Percentiles rank a stretch among this genome's conserved stretches.
Evolutionary conservation across 2,329 filamentous ascomycete species (phyloP).

Genomic region (Lachnellula subtilissima): DNA sequence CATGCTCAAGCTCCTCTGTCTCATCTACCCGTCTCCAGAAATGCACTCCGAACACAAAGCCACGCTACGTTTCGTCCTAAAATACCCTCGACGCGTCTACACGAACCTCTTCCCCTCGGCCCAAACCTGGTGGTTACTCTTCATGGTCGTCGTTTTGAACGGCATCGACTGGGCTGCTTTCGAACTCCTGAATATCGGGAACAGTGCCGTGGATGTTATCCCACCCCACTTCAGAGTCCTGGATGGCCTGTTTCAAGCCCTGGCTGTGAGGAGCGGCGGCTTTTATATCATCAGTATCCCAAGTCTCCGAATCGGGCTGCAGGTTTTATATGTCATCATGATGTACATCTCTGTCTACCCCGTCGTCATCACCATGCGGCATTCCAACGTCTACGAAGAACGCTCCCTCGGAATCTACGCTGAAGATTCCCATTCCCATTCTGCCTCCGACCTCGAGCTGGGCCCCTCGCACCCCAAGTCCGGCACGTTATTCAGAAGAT

Average conservation of each 20-base stretch:
- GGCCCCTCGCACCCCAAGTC: conserved; percentile 1
- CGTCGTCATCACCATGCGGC: conserved; percentile 58
- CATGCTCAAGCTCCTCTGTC: conserved; percentile 39
- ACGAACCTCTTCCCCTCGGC: conserved; percentile 59
- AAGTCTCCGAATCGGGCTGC: conserved; percentile 49
- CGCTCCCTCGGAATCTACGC: conserved; percentile 57
- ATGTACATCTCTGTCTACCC: conserved; percentile 65
- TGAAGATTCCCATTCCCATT: conserved; percentile 9
- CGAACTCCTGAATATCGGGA: conserved; percentile 60
- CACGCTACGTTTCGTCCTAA: conserved; percentile 50
- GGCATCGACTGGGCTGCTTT: conserved; percentile 61
- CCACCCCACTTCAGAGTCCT: conserved; percentile 51
- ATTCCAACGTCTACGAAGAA: conserved; percentile 70
- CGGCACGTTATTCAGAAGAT: conserved; percentile 1
- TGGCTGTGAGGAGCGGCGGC: conserved; percentile 60
- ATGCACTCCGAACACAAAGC: conserved; percentile 40
- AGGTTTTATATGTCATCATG: conserved; percentile 58
- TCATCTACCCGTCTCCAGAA: conserved; percentile 35
- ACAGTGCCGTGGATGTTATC: conserved; percentile 48
- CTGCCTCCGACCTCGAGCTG: not conserved
- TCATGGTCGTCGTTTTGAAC: conserved; percentile 56
- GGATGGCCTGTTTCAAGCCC: conserved; percentile 61
- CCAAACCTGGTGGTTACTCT: conserved; percentile 62
- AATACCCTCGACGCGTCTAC: conserved; percentile 54
- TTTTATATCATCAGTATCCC: conserved; percentile 62